Evolutionary conservation across 345 rosid genomes (phyloP), one percentile per base, ranked within the genome.

Genomic region (Erucastrum elatum): DNA sequence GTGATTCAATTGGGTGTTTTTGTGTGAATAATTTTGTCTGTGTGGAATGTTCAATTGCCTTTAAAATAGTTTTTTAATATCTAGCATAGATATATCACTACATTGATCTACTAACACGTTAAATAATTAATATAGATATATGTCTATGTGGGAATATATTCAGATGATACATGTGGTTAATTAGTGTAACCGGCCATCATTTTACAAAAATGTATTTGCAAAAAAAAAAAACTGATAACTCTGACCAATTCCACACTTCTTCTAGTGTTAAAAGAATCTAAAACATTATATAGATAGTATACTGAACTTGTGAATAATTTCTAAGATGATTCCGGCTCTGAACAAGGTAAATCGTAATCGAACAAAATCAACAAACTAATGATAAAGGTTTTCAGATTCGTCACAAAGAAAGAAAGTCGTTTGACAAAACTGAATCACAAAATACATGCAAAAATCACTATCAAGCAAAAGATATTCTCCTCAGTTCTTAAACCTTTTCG

Each of bases 401-500:
- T 66, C 12, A 8, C 64, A 79, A 27, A 4, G 0, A 66, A 34
- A 33, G n/a, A 66, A 34, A 33, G n/a, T 27, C 46, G 49, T 67
- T 34, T 72, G 66, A 68, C 68, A 79, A 79, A 71, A 12, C 13
- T 78, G 51, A 44, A 59, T 33, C 15, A 79, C 15, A 73, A 41
- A 41, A 37, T 70, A 1, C 74, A 72, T 72, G 53, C 72, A 58
- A 78, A 78, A 66, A 41, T 39, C 31, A 15, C 69, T 66, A 46
- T 55, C 2, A 13, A 37, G 12, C 64, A 70, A 67, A 60, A 35
- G 4, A 35, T 34, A 1, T 63, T 49, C 59, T 62, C 35, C 78
- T 84, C 84, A 85, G 86, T 90, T 88, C 87, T 85, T 90, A 6
- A 88, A 81, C 82, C 80, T 77, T 0, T 70, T 77, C 5, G 33